Evolutionary conservation across 2,329 filamentous ascomycete species (phyloP), one percentile per base, ranked within the genome.

Genomic region (Cladorrhinum sp.): DNA sequence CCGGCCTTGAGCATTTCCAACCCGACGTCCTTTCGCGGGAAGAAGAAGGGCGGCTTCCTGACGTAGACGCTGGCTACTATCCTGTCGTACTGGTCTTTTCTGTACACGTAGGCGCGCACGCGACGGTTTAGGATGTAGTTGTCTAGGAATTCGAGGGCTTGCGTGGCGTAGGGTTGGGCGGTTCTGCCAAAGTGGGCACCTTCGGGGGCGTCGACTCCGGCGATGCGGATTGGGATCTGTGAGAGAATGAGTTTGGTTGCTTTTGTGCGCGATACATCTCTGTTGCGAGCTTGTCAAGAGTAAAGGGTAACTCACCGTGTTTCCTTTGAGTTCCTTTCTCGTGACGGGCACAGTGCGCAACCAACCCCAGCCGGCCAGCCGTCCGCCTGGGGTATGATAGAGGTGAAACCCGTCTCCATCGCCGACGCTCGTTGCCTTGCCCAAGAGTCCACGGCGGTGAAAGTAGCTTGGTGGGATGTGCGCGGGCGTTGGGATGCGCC

Each of bases 321-420:
- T 86, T 62, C 88, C 86, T 71, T 85, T 91, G 64, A 96, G 76
- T 28, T 86, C 83, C 61, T 87, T 84, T 71, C 83, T 88, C 60
- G 82, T 85, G 12, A 77, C 81, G 1, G 92, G 93, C 6, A 96
- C 82, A 61, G 77, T 87, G 70, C 92, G 88, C 65, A 95, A 71
- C 92, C 91, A 96, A n/a, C 90, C 92, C 95, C 95, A 99, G 57
- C 95, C 95, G 10, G 89, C 83, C 56, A 93, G 75, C 66, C 87
- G 83, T 10, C 95, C 95, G n/a, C 94, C 94, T 0, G 95, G 95
- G 0, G 92, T 98, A 74, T 99, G 95, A 73, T 89, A 99, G 53
- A 99, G 74, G 68, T 95, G 89, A 74, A 99, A 97, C 72, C 94
- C 94, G 75, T 99, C 95, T 3, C 92, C 96, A 80, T 99, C 95